Conservation (phyloP, 192 early-diverging fungal species). For the Coemansia furcata region DNA sequence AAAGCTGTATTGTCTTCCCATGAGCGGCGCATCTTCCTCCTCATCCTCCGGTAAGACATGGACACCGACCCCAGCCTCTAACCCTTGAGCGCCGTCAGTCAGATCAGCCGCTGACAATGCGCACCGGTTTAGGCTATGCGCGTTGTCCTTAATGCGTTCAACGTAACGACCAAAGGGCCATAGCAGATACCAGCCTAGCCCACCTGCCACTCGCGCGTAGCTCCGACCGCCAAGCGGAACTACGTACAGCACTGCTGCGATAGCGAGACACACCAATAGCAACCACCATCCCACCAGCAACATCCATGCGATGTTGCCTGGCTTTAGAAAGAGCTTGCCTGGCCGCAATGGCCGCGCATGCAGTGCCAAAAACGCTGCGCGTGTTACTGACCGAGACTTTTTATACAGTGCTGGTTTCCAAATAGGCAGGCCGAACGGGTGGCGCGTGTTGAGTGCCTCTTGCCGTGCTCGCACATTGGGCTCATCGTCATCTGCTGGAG, state of each 20-base stretch:
- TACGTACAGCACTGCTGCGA: conserved; percentile 61
- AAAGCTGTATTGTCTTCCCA: conserved; percentile 10
- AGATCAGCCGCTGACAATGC: conserved; percentile 16
- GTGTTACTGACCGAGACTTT: conserved; percentile 83
- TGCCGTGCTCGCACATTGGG: conserved; percentile 50
- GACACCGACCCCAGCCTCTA: conserved; percentile 22
- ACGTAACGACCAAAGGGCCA: conserved; percentile 98
- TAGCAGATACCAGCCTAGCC: conserved; percentile 82
- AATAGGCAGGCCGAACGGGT: conserved; percentile 92
- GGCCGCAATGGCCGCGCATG: conserved; percentile 68
- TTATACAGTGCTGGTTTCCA: conserved; percentile 99
- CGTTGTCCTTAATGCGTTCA: conserved; percentile 58
- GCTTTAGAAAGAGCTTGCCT: conserved; percentile 64
- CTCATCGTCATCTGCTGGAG: conserved; percentile 40
- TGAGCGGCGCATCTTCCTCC: conserved; percentile 44
- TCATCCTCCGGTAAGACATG: conserved; percentile 25
- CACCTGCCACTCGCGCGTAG: conserved; percentile 67
- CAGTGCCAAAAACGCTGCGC: conserved; percentile 74
- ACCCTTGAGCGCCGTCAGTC: conserved; percentile 22
- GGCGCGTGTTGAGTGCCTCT: conserved; percentile 73
- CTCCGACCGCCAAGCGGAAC: conserved; percentile 56
- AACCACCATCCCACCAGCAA: conserved; percentile 91
- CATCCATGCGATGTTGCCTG: conserved; percentile 88
- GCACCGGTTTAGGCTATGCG: conserved; percentile 21
- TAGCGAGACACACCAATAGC: conserved; percentile 58